Percentiles rank a stretch among this genome's conserved stretches.
These are phyloP conservation scores for Pseudozyma sp. DNA, from an alignment of 1,284 basidiomycete species.

Conservation along the genomic window DNA sequence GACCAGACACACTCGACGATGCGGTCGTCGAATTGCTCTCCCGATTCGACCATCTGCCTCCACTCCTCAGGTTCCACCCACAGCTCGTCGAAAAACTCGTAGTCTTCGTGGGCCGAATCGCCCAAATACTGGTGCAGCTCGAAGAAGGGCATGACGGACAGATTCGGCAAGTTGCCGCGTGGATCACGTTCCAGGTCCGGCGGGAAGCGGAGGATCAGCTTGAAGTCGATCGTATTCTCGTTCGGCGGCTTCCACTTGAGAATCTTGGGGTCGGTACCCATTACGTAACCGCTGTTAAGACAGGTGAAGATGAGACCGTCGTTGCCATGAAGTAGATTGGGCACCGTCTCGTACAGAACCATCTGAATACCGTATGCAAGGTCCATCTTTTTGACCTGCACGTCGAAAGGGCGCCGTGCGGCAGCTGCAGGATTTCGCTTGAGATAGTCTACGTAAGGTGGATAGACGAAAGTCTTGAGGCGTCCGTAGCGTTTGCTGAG, in stretches of 20 bases:
- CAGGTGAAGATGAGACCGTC: slow-evolving; percentile 98
- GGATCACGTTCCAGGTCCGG: slow-evolving; percentile 70
- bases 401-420: slow-evolving; percentile 83
- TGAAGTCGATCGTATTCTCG: slow-evolving; percentile 98
- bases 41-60: slow-evolving; percentile 86
- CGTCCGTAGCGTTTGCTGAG: slow-evolving; percentile 90
- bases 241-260: slow-evolving; percentile 97
- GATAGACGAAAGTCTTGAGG: slow-evolving; percentile 83
- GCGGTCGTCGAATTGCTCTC: slow-evolving; percentile 90
- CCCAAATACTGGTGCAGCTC: slow-evolving; percentile 78
- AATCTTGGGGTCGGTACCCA: slow-evolving; percentile 92
- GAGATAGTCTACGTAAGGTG: slow-evolving; percentile 81
- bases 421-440: slow-evolving; percentile 77
- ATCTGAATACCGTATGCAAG: slow-evolving; percentile 88
- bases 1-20: slow-evolving; percentile 92
- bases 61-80: slow-evolving; percentile 89
- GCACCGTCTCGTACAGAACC: slow-evolving; percentile 86
- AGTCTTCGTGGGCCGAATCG: slow-evolving; percentile 68
- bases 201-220: slow-evolving; percentile 90
- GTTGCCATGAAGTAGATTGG: slow-evolving; percentile 88
- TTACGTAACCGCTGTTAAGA: slow-evolving; percentile 82
- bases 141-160: slow-evolving; percentile 86
- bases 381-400: slow-evolving; percentile 83
- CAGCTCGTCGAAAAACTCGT: slow-evolving; percentile 89
- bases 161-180: slow-evolving; percentile 75